Percentiles rank a stretch among this genome's conserved stretches.
phyloP scores from a whole-genome alignment of 2,329 filamentous ascomycete species.

The Grosmannia huntii region DNA sequence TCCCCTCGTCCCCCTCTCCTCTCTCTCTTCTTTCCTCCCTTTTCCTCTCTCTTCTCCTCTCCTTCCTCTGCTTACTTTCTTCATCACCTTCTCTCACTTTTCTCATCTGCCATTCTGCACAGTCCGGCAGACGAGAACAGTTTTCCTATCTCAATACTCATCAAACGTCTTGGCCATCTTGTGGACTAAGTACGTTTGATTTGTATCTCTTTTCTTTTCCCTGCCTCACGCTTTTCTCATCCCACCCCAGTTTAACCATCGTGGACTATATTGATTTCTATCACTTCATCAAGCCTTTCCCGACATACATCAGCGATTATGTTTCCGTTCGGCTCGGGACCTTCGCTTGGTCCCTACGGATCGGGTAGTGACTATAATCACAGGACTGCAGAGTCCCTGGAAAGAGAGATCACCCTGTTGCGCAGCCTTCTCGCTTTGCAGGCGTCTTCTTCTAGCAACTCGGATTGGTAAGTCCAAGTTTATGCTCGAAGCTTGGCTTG shows the following conservation, averaged over 20 bases:
- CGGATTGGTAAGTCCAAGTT: neutral
- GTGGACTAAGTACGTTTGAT: neutral
- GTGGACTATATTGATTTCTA: neutral
- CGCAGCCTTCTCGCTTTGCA: neutral
- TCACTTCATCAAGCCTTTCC: neutral
- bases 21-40: neutral
- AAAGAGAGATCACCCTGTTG: neutral
- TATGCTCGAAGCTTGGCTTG: neutral
- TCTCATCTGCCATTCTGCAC: neutral
- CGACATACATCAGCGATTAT: neutral
- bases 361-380: neutral
- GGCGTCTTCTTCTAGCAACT: neutral
- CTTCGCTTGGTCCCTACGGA: neutral
- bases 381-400: neutral
- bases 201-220: neutral
- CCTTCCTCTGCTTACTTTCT: neutral
- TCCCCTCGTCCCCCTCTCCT: neutral
- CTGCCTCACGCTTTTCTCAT: neutral
- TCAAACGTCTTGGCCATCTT: neutral
- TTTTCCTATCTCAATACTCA: neutral
- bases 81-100: neutral
- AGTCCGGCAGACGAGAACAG: neutral
- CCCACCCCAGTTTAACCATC: neutral
- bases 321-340: neutral
- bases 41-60: neutral